Percentiles rank a stretch among this genome's conserved stretches.
These are phyloP conservation scores for Termitomyces sp. DNA, from an alignment of 1,284 basidiomycete species.

Conservation along the genomic window DNA sequence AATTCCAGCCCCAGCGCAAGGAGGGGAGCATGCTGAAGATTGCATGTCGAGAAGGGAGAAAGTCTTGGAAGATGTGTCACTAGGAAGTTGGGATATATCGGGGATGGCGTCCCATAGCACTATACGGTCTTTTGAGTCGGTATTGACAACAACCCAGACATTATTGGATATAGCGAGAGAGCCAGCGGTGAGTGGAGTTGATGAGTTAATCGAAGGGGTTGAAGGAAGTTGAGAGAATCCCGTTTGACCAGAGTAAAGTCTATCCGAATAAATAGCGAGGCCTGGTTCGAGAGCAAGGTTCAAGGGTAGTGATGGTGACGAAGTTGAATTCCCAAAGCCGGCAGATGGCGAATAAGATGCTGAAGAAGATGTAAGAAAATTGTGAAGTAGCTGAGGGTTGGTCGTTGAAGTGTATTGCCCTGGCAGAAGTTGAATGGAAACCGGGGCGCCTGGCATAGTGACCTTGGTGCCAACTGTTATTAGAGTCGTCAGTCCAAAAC, in stretches of 20 bases:
- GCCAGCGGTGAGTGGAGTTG: constrained; percentile 47
- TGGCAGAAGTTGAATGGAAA: constrained; percentile 60
- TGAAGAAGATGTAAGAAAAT: constrained; percentile 58
- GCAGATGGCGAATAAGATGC: constrained; percentile 51
- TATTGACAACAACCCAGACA: constrained; percentile 60
- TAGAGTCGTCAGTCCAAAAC: constrained; percentile 11
- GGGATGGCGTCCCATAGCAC: constrained; percentile 76
- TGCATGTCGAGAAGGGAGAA: constrained; percentile 62
- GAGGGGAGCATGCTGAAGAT: constrained; percentile 63
- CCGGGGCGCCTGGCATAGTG: constrained; percentile 46
- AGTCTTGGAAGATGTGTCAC: constrained; percentile 32
- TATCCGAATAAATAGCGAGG: constrained; percentile 51
- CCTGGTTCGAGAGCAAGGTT: constrained; percentile 63
- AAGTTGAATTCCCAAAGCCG: constrained; percentile 55
- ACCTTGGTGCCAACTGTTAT: constrained; percentile 59
- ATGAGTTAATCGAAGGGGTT: constrained; percentile 41
- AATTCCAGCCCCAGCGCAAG: constrained; percentile 65
- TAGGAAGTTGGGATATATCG: constrained; percentile 64
- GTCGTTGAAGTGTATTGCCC: constrained; percentile 69
- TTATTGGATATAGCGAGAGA: constrained; percentile 62
- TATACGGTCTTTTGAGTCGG: constrained; percentile 48
- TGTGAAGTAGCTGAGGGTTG: constrained; percentile 64
- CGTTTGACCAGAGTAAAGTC: constrained; percentile 59
- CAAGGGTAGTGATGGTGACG: constrained; percentile 53
- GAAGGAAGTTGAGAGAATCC: constrained; percentile 54